Evolutionary conservation across 2,329 filamentous ascomycete species (phyloP), one percentile per base, ranked within the genome.

Genomic region (Macrophomina pseudophaseolina): DNA sequence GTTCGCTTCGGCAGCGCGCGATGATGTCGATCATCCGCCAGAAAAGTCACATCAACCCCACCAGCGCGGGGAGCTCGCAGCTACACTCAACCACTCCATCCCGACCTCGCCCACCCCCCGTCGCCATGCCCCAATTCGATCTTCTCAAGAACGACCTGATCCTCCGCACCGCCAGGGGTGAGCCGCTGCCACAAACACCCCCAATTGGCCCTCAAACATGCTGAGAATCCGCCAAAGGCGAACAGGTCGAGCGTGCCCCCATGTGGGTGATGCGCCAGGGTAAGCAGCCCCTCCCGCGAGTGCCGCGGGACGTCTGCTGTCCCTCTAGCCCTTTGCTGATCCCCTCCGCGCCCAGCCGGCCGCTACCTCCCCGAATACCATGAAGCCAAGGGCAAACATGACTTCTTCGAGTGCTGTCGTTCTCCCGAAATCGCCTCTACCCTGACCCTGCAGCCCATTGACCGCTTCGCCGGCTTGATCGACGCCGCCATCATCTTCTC

Each of bases 181-280:
- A 54, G 69, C 53, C 38, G 8, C 42, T 33, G 16, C 11, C 35
- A 16, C 7, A 14, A 30, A 23, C n/a, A 28, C 11, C 40, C 38
- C 46, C 46, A 28, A 46, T 44, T 49, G 18, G 32, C 66, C 53
- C n/a, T 2, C 52, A n/a, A 40, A 23, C 23, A 42, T 28, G 38
- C 59, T 65, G 44, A 62, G 62, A 52, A 60, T 44, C 38, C 49
- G 33, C 52, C 28, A 28, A 75, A 96, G 94, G 94, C 78, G 87
- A 97, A 81, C 89, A 89, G 78, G 92, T 98, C 71, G 93, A 97
- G 81, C 89, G 95, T 70, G 91, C 95, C 69, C 95, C 95, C 67
- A 92, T 96, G 84, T 99, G 95, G 95, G 93, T 99, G 78, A 99
- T 99, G 95, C 91, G 95, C 81, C 95, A 99, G 88, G 93, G 93